A percentile compares a stretch with the other conserved stretches of the same genome.
These are phyloP conservation scores for Psilocybe azurescens DNA, from an alignment of 768 basidiomycete species.

Conservation along the genomic window DNA sequence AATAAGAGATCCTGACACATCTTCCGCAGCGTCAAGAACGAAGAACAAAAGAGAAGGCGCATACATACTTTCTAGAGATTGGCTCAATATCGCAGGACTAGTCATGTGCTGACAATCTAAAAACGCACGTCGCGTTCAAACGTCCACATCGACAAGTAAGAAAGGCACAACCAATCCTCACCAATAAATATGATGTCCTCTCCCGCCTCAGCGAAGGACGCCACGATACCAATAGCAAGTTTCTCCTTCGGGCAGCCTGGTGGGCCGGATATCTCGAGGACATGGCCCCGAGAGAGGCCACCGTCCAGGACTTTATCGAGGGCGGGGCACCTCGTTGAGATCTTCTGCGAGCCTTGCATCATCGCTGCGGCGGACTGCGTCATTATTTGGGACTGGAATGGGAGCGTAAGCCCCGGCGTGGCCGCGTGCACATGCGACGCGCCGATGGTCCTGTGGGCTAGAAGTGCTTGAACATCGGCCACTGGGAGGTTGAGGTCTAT, in stretches of 20 bases:
- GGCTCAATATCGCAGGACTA: conserved; percentile 34
- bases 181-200: conserved; percentile 71
- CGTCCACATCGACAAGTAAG: neutral
- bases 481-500: neutral
- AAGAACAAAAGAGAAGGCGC: neutral
- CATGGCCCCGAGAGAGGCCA: conserved; percentile 62
- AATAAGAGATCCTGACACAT: neutral
- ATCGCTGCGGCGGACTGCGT: conserved; percentile 65
- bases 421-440: neutral
- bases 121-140: conserved; percentile 1
- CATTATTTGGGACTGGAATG: conserved; percentile 25
- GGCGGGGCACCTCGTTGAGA: conserved; percentile 51
- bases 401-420: neutral
- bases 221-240: conserved; percentile 54
- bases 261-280: conserved; percentile 79
- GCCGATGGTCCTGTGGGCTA: neutral
- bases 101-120: conserved; percentile 56
- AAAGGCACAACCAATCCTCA: conserved; percentile 35
- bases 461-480: neutral
- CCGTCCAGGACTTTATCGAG: conserved; percentile 68
- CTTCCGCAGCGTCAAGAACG: conserved; percentile 23
- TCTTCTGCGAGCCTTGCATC: conserved; percentile 28
- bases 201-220: conserved; percentile 49
- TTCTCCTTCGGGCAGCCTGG: conserved; percentile 73
- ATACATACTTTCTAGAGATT: conserved; percentile 22